Evolutionary conservation across 441 rosid species (phyloP), one percentile per base, ranked within the genome.

Genomic region (Flueggea neowawraea): DNA sequence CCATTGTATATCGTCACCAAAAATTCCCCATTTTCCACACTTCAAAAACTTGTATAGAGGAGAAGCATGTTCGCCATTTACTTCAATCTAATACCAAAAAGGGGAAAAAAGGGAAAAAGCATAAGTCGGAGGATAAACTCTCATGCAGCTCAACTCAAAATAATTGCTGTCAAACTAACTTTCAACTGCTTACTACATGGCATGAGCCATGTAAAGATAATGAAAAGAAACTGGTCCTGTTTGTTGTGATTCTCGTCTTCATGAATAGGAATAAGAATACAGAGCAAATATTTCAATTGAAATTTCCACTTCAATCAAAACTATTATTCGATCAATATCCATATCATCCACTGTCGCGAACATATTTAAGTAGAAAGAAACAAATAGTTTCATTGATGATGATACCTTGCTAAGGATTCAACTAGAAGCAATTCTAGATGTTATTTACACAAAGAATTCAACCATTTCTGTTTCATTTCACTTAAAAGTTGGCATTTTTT

Each of bases 1-100:
- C 93, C 97, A 90, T 41, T 93, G 98, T 63, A 93, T 88, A 32
- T 93, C 95, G 41, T 90, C 98, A n/a, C 91, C 78, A 7, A 93
- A 88, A 54, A 90, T 80, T 75, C 92, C 95, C 96, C 97, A 90
- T 78, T 90, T 84, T 15, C 98, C 98, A 3, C 81, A 78, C 76
- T 93, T 93, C 17, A 88, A 65, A 75, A 83, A 90, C 73, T 84
- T 79, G 77, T 88, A 93, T 31, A 90, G 76, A 49, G 87, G 82
- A 52, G 80, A 86, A 63, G 92, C 79, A 69, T 80, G 75, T 50
- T 79, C 82, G 43, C 95, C 97, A 22, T 93, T 93, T 45, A 90
- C 98, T 54, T 90, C 97, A 70, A 88, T 82, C 97, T 90, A 68
- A 69, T 32, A 50, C 51, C 44, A 16, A 31, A 31, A 22, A 22